Evolutionary conservation across 2,329 filamentous ascomycete genomes (phyloP).

Genomic region (Parastagonospora nodorum): DNA sequence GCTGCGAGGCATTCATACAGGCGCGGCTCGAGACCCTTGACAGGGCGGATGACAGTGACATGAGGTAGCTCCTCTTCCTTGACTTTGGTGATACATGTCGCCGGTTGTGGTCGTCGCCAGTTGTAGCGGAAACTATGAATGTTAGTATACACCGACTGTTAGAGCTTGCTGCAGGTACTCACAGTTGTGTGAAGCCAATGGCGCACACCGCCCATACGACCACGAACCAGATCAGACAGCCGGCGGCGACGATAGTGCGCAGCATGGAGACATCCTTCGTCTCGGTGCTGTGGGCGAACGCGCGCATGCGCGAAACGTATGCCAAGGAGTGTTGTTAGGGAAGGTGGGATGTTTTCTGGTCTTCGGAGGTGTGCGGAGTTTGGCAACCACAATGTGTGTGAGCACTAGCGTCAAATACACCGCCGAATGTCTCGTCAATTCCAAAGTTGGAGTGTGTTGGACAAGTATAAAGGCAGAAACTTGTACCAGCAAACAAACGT

Average conservation of each 20-base stretch:
- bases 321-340: conserved; percentile 8
- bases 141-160: conserved; percentile 14
- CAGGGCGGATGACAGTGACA: conserved; percentile 88
- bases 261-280: conserved; percentile 40
- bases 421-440: no score
- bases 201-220: conserved; percentile 61
- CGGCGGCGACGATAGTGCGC: conserved; percentile 48
- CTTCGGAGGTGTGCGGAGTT: conserved; percentile 26
- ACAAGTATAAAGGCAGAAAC: no score
- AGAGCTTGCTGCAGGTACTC: conserved; percentile 23
- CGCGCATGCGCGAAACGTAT: conserved; percentile 41
- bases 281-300: conserved; percentile 24
- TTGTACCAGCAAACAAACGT: background rate
- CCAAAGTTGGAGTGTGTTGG: no score
- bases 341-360: conserved; percentile 16
- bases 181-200: conserved; percentile 66
- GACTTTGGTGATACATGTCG: conserved; percentile 47
- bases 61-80: conserved; percentile 65
- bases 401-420: background rate
- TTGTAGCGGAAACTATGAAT: conserved; percentile 60
- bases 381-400: conserved; percentile 5
- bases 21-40: conserved; percentile 88
- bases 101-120: conserved; percentile 51
- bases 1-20: conserved; percentile 92
- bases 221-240: conserved; percentile 62